These are phyloP conservation scores for Pisolithus orientalis DNA, from an alignment of 768 basidiomycete genomes.

Conservation along the genomic window DNA sequence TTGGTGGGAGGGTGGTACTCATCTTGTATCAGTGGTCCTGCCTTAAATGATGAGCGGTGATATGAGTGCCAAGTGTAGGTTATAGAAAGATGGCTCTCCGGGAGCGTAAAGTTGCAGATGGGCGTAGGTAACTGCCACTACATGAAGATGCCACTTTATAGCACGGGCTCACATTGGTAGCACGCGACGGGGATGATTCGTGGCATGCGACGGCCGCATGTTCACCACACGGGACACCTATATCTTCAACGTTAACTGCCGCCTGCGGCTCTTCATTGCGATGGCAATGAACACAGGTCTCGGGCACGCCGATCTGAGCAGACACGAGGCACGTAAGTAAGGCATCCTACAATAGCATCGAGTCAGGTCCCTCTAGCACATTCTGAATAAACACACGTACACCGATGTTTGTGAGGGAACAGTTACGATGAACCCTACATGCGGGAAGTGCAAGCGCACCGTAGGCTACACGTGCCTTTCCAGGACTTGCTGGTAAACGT, in stretches of 20 bases:
- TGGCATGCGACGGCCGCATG: constrained; percentile 24
- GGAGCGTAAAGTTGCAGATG: constrained; percentile 28
- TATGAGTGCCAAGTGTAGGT: constrained; percentile 4
- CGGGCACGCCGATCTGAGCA: no score
- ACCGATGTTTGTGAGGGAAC: no score
- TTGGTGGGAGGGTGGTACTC: constrained; percentile 26
- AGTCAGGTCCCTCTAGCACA: no score
- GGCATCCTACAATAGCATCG: no score
- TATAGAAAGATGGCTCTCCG: constrained; percentile 19
- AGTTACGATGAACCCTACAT: no score
- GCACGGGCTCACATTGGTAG: constrained; percentile 1
- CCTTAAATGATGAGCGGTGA: constrained; percentile 7
- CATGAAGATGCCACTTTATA: constrained; percentile 21
- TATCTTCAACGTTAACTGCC: constrained; percentile 8
- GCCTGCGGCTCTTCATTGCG: background rate
- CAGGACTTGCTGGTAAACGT: no score
- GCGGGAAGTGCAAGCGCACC: no score
- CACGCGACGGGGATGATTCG: constrained; percentile 7
- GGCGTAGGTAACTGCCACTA: constrained; percentile 37
- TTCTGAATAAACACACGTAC: no score
- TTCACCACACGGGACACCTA: constrained; percentile 22
- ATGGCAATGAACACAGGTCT: background rate
- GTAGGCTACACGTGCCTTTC: no score
- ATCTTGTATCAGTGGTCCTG: constrained; percentile 15
- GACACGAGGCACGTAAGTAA: no score